Percentiles rank a stretch among this genome's conserved stretches.
phyloP scores from a whole-genome alignment of 2,329 filamentous ascomycete species.

The Alternaria metachromatica region DNA sequence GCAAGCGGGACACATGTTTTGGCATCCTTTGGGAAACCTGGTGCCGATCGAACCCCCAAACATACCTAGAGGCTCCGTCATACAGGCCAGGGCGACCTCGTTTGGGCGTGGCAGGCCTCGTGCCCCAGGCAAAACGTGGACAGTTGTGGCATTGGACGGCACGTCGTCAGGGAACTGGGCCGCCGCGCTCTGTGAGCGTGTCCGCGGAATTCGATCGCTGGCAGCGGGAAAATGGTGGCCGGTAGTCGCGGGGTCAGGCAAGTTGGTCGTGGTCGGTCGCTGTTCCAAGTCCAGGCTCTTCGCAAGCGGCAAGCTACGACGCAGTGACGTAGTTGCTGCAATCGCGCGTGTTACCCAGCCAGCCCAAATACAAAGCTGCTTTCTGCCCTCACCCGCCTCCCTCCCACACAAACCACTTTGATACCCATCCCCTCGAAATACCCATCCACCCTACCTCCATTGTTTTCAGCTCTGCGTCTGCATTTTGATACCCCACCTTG shows the following conservation, averaged over 20 bases:
- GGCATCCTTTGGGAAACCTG: conserved; percentile 11
- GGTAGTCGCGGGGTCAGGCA: conserved; percentile 12
- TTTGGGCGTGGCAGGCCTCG: conserved; percentile 1
- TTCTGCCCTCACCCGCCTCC: conserved; percentile 13
- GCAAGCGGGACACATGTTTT: conserved; percentile 16
- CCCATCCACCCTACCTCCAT: conserved; percentile 19
- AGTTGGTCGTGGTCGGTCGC: conserved; percentile 1
- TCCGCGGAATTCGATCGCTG: conserved; percentile 2
- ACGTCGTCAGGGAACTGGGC: neutral
- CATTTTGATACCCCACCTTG: conserved; percentile 41
- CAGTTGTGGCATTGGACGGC: conserved; percentile 3
- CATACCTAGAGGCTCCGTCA: conserved; percentile 11
- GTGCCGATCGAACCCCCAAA: conserved; percentile 13
- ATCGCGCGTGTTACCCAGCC: conserved; percentile 18
- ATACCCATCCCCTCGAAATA: conserved; percentile 14
- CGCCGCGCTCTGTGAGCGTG: neutral
- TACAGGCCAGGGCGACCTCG: conserved; percentile 4
- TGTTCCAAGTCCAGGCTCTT: conserved; percentile 11
- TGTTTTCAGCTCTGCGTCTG: conserved; percentile 30
- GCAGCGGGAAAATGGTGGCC: neutral
- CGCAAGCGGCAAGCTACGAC: conserved; percentile 15
- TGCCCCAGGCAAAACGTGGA: neutral
- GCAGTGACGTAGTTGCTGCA: conserved; percentile 22
- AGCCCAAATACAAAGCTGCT: conserved; percentile 29
- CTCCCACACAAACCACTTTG: conserved; percentile 10